A percentile compares a stretch with the other conserved stretches of the same genome.
Evolutionary conservation across 768 basidiomycete species (phyloP).

Genomic region (Termitomyces sp.): DNA sequence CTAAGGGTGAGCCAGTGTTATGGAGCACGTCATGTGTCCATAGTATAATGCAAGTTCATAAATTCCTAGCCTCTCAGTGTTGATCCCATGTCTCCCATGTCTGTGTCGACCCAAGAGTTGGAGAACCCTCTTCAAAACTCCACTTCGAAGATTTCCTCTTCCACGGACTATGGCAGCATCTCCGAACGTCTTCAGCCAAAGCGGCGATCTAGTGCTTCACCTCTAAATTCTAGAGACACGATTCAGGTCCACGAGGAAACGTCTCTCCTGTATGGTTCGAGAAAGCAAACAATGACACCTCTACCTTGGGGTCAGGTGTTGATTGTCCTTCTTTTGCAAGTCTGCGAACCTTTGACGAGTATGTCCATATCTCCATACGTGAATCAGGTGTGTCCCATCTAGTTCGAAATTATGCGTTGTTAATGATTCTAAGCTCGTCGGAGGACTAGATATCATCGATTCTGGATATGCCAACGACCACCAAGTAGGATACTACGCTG

Average conservation of each 20-base stretch:
- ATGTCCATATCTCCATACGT: conserved; percentile 58
- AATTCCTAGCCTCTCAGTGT: not conserved
- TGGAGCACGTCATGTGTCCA: no score
- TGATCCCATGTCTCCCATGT: not conserved
- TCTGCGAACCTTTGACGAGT: conserved; percentile 53
- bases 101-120: not conserved
- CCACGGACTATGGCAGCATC: not conserved
- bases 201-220: no score
- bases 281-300: conserved; percentile 32
- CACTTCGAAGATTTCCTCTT: not conserved
- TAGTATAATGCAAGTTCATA: no score
- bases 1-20: no score
- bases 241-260: conserved; percentile 31
- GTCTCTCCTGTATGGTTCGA: conserved; percentile 24
- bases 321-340: conserved; percentile 43
- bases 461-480: conserved; percentile 47
- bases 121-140: not conserved
- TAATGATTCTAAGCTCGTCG: conserved; percentile 41
- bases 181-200: not conserved
- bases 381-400: conserved; percentile 39
- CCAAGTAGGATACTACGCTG: conserved; percentile 66
- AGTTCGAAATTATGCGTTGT: not conserved
- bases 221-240: not conserved
- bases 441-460: conserved; percentile 53
- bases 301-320: conserved; percentile 51